These are phyloP conservation scores for Parasarocladium wereldwijsianum DNA, from an alignment of 2,329 filamentous ascomycete genomes.

Conservation along the genomic window DNA sequence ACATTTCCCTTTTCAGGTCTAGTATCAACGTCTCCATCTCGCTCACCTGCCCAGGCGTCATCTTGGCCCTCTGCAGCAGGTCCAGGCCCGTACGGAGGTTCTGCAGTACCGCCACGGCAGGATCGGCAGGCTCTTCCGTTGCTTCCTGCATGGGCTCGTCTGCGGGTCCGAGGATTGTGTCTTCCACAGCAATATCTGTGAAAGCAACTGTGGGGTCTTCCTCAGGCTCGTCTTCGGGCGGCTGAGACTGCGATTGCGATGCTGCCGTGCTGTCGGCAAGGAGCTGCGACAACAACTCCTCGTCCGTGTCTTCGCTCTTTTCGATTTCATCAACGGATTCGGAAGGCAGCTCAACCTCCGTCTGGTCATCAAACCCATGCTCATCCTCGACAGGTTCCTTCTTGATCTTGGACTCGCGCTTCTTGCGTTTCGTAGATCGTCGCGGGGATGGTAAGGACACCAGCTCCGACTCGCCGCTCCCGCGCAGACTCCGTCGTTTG, in stretches of 20 bases:
- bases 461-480: too few relatives aligned
- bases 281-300: conserved; percentile 26
- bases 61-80: conserved; percentile 40
- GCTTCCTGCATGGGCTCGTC: not conserved
- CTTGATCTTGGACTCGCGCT: too few relatives aligned
- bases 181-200: too few relatives aligned
- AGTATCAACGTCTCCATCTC: conserved; percentile 67
- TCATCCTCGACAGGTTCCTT: too few relatives aligned
- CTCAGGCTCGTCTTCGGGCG: conserved; percentile 7
- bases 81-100: conserved; percentile 28
- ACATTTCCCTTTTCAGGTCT: conserved; percentile 61
- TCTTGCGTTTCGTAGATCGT: too few relatives aligned
- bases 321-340: too few relatives aligned
- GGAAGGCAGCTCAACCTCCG: too few relatives aligned
- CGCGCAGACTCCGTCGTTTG: too few relatives aligned
- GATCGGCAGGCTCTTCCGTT: not conserved
- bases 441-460: too few relatives aligned
- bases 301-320: conserved; percentile 21
- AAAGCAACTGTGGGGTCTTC: too few relatives aligned
- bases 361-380: too few relatives aligned
- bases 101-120: conserved; percentile 11
- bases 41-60: conserved; percentile 52
- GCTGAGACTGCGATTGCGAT: conserved; percentile 16
- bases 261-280: conserved; percentile 24
- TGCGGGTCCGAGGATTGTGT: not conserved